Base-by-base conservation (phyloP, 306 rosid species). In the Aeschynomene evenia region DNA sequence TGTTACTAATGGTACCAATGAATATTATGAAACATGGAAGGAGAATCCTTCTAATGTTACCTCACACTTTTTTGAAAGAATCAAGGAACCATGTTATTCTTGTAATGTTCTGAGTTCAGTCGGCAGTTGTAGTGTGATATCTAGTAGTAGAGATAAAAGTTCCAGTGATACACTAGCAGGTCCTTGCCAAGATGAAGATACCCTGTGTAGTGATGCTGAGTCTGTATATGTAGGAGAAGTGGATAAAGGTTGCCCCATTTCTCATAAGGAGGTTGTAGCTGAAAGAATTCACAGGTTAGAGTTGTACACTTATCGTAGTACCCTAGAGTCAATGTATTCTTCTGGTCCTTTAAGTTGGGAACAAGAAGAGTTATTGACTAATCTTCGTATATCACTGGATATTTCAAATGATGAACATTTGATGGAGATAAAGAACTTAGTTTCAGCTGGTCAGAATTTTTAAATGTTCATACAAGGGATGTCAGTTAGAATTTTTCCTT, bases 261-360 rank as follows among this genome's bases (percentile, higher is more conserved):
- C 77, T 69, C 59, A 53, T 5, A 51, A 74, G 67, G 85, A 82
- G 68, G 86, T 80, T 51, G 76, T 51, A 64, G 75, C 81, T 11
- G 83, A 72, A 15, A 67, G 76, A 77, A 83, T 70, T 59, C 95
- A 91, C 82, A 85, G 83, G 86, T 81, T 86, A 84, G 95, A 91
- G 91, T 76, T 94, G 80, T 74, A 77, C 64, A 92, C 88, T 59
- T 94, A 88, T 80, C 68, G 75, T 58, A 69, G 78, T 48, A 87
- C 89, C 66, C 70, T 94, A 76, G 77, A 69, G 78, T 84, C 81
- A 79, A 77, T 94, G 81, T 83, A 82, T 87, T 87, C 87, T 74
- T 91, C 89, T 52, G 97, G 99, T 73, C 83, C 89, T 84, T 79
- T 94, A 81, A 94, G 88, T 77, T 94, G 97, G 99, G 97, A 88